Conservation (phyloP, 352 stramenopile species). For the Globisporangium yorkense region DNA sequence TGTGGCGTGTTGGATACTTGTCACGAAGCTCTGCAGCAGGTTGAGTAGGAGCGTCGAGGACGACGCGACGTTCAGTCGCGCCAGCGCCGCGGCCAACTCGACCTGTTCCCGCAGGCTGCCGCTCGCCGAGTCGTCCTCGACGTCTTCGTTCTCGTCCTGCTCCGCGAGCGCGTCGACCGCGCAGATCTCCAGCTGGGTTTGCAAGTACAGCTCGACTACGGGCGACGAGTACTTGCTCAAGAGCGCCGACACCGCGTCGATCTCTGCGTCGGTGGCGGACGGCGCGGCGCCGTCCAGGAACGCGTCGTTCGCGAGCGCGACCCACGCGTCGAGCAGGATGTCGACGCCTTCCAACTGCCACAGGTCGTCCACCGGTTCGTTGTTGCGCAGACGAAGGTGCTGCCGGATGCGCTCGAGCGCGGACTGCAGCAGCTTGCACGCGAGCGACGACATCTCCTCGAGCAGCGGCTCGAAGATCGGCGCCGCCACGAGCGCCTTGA, state of each 20-base stretch:
- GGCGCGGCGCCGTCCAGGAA: constrained; percentile 25
- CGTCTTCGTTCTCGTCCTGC: constrained; percentile 78
- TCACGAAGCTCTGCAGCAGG: constrained; percentile 56
- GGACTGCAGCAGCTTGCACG: constrained; percentile 63
- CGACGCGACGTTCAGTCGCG: constrained; percentile 52
- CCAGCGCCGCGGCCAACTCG: constrained; percentile 62
- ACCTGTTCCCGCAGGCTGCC: constrained; percentile 51
- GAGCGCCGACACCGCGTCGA: constrained; percentile 27
- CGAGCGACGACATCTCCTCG: constrained; percentile 63
- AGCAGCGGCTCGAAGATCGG: constrained; percentile 57
- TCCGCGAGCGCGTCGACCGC: constrained; percentile 57
- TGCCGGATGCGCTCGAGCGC: constrained; percentile 56
- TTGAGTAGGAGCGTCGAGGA: constrained; percentile 49
- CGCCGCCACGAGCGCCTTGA: constrained; percentile 35
- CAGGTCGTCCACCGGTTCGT: constrained; percentile 59
- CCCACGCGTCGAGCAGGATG: constrained; percentile 78
- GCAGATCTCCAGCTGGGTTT: constrained; percentile 67
- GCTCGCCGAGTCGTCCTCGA: constrained; percentile 72
- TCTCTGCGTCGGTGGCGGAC: constrained; percentile 15
- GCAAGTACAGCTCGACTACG: constrained; percentile 72
- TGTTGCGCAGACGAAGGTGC: constrained; percentile 36
- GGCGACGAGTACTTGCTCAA: constrained; percentile 54
- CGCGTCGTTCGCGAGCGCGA: constrained; percentile 56
- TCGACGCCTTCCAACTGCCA: constrained; percentile 82
- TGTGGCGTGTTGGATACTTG: constrained; percentile 37